Evolutionary conservation across 805 yeast genomes (phyloP), one percentile per base, ranked within the genome.

Genomic region (Lachancea nothofagi): DNA sequence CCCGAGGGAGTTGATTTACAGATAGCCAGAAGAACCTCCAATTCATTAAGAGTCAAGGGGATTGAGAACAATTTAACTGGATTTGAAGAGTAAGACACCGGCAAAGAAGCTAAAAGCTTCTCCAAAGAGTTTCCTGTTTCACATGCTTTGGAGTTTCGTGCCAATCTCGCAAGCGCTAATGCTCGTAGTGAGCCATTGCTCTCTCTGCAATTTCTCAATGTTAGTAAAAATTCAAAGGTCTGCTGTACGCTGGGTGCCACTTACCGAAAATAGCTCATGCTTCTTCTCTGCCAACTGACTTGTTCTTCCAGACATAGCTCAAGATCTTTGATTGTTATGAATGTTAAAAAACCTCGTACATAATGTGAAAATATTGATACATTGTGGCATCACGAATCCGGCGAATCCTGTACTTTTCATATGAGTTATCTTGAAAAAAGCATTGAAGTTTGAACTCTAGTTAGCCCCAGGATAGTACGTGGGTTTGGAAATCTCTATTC

Each of bases 11-110:
- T 41, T 3, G 70, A 53, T 8, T 69, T 51, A 44, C 79, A 66
- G n/a, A 78, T 57, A 0, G 83, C 75, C 29, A 71, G 40, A 36
- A 78, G 55, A 9, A 74, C 69, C 49, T 78, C 83, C 53, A 71
- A 67, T 44, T 78, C 83, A 42, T 70, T 73, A 28, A 67, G 59
- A 2, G 75, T 60, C 43, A 75, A 65, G 12, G 75, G 72, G 13
- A 71, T 68, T 4, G 61, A 53, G 25, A 53, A 55, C 5, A 60
- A 35, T 33, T 55, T 55, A 1, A 56, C 43, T 1, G 46, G 41
- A 21, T 56, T 42, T 1, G 55, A 46, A 1, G 61, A 51, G 30
- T 55, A 55, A 25, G 47, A 51, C 6, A 55, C 43, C 2, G 64
- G 64, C 26, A 59, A 43, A 1, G 57, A 48, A 29, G 48, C 56